phyloP scores from a whole-genome alignment of 1,284 basidiomycete genomes.

The Moniliophthora roreri region DNA sequence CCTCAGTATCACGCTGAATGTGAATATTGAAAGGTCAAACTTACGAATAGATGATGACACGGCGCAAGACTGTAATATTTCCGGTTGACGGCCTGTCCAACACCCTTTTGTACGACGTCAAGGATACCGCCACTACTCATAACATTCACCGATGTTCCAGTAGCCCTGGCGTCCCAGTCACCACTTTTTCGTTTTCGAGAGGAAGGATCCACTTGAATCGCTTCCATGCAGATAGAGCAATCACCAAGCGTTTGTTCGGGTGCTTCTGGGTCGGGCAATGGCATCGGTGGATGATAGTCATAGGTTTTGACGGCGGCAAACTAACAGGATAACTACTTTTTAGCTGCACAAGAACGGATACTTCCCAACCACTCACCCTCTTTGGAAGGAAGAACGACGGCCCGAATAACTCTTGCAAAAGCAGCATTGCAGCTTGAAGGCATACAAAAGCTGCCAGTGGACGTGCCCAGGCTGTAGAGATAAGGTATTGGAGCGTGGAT shows the following conservation, averaged over 20 bases:
- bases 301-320: slow-evolving; percentile 65
- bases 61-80: slow-evolving; percentile 84
- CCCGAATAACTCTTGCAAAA: slow-evolving; percentile 77
- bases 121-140: slow-evolving; percentile 33
- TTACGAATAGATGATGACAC: slow-evolving; percentile 85
- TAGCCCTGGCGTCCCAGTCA: slow-evolving; percentile 24
- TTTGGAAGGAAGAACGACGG: slow-evolving; percentile 81
- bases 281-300: slow-evolving; percentile 82
- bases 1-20: slow-evolving; percentile 3
- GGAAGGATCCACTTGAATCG: slow-evolving; percentile 60
- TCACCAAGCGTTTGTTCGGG: slow-evolving; percentile 75
- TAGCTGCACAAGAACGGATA: background rate
- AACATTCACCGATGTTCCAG: slow-evolving; percentile 21
- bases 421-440: slow-evolving; percentile 63
- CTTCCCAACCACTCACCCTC: slow-evolving; percentile 41
- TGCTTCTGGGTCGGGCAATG: slow-evolving; percentile 69
- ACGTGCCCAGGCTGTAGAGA: slow-evolving; percentile 62
- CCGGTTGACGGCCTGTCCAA: slow-evolving; percentile 43
- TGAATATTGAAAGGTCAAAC: slow-evolving; percentile 28
- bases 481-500: slow-evolving; percentile 5
- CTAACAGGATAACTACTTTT: slow-evolving; percentile 40
- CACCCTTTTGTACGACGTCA: slow-evolving; percentile 44
- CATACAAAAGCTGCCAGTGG: slow-evolving; percentile 60
- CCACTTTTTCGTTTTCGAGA: slow-evolving; percentile 28
- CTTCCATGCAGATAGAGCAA: slow-evolving; percentile 91